Base-by-base conservation (phyloP, 768 basidiomycete species). In the Clitopilus passeckerianus region DNA sequence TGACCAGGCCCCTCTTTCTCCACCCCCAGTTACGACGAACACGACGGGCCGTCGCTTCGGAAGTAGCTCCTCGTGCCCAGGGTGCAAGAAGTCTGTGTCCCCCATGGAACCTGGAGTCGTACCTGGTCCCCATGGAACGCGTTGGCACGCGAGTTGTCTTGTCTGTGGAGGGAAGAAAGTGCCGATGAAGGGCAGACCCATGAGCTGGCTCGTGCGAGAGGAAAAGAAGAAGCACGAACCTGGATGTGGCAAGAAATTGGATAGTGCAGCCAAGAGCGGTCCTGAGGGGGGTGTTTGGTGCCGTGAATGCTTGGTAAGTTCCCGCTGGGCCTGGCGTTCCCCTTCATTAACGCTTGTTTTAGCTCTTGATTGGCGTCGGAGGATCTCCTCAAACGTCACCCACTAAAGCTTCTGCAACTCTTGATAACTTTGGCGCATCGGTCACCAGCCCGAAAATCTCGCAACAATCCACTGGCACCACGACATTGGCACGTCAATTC, bases 81-180 rank as follows among this genome's bases (percentile, higher is more conserved):
- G 89, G 23, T 94, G 92, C 70, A 77, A 76, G 56, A 85, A 82
- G 64, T 67, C 82, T 0, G 92, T 93, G 12, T 90, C 89, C 15
- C 83, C 83, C 1, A 93, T 94, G 91, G 92, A 93, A 66, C 78
- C 83, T 59, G 92, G 92, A 8, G 91, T 93, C 30, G 88, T 94
- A 37, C 87, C 90, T 24, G 92, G 92, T 5, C 92, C 92, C 22
- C 87, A 90, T 60, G 89, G 89, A 34, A 86, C 87, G 33, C 81
- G 83, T 62, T 94, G 92, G 92, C 92, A 94, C 70, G 77, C 80
- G 6, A 67, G 79, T 37, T 94, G 92, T 70, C 78, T 94, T 54
- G 79, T 91, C 6, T 94, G 92, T 66, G 92, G 92, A 0, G 92
- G 92, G 0, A 90, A 84, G 69, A 87, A 82, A 68, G 75, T 73